Percentiles rank a stretch among this genome's conserved stretches.
These are phyloP conservation scores for Eucalyptus urophylla DNA, from an alignment of 345 rosid genomes.

Conservation along the genomic window DNA sequence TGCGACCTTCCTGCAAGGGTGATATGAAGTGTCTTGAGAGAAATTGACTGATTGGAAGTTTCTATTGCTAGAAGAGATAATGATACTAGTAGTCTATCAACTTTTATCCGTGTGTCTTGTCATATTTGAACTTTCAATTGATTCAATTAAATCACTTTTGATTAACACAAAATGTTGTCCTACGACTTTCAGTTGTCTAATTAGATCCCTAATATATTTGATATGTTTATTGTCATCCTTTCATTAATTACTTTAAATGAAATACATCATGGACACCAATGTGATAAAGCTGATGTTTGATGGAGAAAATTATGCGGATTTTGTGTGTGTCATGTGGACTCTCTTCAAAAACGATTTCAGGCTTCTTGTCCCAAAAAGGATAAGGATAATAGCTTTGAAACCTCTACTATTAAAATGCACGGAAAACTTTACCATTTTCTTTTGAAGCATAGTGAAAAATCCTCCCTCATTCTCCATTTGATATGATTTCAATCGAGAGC, in stretches of 20 bases:
- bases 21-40: not conserved
- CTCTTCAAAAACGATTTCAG: not conserved
- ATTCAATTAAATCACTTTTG: not conserved
- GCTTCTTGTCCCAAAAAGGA: not conserved
- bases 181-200: not conserved
- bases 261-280: not conserved
- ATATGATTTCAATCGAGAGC: not conserved
- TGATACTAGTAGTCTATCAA: not conserved
- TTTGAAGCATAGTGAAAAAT: not conserved
- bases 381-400: not conserved
- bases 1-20: not conserved
- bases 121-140: not conserved
- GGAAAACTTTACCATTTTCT: not conserved
- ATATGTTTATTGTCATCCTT: not conserved
- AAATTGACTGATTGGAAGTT: not conserved
- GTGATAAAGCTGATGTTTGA: not conserved
- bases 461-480: not conserved
- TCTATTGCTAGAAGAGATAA: not conserved
- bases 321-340: not conserved
- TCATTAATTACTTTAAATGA: not conserved
- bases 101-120: not conserved
- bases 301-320: not conserved
- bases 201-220: not conserved
- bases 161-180: fast-evolving
- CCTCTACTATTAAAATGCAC: not conserved